Conservation (phyloP, 257 asterid species). For the Plantago major region DNA sequence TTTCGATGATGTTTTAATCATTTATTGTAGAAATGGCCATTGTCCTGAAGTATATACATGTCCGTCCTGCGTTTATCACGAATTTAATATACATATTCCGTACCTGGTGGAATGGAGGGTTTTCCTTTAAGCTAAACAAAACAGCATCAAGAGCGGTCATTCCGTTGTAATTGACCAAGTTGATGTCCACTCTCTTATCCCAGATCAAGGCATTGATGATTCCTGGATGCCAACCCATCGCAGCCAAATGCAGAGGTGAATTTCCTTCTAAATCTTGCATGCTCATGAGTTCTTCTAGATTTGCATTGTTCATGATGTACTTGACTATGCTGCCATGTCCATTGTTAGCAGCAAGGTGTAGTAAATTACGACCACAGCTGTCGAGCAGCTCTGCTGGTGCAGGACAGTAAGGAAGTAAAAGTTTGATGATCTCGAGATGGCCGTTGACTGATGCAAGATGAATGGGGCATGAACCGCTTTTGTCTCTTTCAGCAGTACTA, state of each 20-base stretch:
- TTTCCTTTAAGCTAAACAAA: neutral
- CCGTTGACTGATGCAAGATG: constrained; percentile 27
- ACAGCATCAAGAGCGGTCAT: constrained; percentile 35
- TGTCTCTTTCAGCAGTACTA: constrained; percentile 16
- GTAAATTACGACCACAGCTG: constrained; percentile 18
- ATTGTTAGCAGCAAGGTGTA: constrained; percentile 33
- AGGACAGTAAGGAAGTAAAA: constrained; percentile 21
- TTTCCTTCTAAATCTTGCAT: constrained; percentile 30
- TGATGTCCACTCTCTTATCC: constrained; percentile 19
- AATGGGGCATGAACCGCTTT: constrained; percentile 24
- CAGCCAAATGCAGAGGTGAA: constrained; percentile 32
- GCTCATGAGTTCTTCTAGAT: constrained; percentile 24
- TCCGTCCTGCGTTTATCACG: neutral
- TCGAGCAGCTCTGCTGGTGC: constrained; percentile 31
- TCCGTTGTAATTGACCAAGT: constrained; percentile 21
- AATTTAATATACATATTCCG: no score
- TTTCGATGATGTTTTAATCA: no score
- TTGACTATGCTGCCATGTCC: constrained; percentile 23
- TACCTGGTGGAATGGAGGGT: constrained; percentile 19
- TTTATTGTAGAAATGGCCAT: no score
- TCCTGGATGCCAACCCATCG: constrained; percentile 18
- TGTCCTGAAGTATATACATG: neutral
- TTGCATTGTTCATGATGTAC: constrained; percentile 21
- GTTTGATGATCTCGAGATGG: constrained; percentile 10
- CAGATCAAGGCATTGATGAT: constrained; percentile 23